phyloP scores from a whole-genome alignment of 441 rosid species.

The Melastoma candidum region DNA sequence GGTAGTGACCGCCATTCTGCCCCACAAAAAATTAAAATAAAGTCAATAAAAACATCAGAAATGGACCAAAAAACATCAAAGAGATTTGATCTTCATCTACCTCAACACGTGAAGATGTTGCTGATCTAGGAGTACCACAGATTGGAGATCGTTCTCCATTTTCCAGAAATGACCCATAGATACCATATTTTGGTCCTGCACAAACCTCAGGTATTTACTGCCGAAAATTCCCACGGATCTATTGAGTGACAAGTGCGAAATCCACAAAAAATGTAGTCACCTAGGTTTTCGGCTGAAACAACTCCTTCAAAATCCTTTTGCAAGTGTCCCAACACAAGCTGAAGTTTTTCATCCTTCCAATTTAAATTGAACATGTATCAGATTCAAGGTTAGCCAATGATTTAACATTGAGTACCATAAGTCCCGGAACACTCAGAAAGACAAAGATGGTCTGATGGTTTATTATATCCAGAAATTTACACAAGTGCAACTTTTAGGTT shows the following conservation, averaged over 20 bases:
- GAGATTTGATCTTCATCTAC: slow-evolving; percentile 25
- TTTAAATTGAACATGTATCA: neutral
- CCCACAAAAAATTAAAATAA: slow-evolving; percentile 15
- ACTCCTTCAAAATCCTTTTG: slow-evolving; percentile 79
- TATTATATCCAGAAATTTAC: too few species aligned
- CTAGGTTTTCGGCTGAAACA: slow-evolving; percentile 63
- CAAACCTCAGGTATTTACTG: neutral
- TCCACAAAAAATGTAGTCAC: slow-evolving; percentile 33
- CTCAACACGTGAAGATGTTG: slow-evolving; percentile 55
- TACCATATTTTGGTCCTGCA: slow-evolving; percentile 91
- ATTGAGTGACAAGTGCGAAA: slow-evolving; percentile 18
- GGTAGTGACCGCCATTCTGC: slow-evolving; percentile 40
- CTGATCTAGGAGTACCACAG: slow-evolving; percentile 43
- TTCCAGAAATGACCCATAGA: slow-evolving; percentile 94
- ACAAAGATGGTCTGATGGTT: too few species aligned
- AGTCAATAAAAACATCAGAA: slow-evolving; percentile 3
- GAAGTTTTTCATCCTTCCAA: slow-evolving; percentile 63
- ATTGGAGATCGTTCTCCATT: slow-evolving; percentile 73
- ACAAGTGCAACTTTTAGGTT: too few species aligned
- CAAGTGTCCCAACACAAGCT: slow-evolving; percentile 61
- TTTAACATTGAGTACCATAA: neutral
- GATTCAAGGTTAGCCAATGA: neutral
- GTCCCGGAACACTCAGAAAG: slow-evolving; percentile 1
- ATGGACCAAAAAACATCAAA: neutral
- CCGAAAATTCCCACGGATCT: neutral